Evolutionary conservation across 371 early-diverging fungal species (phyloP).

Genomic region (Apophysomyces elegans): DNA sequence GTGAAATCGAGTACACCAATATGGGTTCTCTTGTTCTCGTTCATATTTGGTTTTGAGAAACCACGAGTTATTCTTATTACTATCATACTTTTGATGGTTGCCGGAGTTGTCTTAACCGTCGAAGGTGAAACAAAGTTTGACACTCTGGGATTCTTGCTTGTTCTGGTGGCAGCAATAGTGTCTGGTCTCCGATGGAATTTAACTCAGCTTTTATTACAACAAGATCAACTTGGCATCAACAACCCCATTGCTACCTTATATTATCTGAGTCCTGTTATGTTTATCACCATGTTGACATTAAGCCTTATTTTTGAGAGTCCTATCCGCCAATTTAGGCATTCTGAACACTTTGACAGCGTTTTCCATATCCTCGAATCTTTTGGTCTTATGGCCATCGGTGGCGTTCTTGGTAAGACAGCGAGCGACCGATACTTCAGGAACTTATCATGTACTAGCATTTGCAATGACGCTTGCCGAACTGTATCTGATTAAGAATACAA

Average conservation of each 20-base stretch:
- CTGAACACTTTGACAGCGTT: conserved; percentile 46
- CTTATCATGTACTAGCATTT: conserved; percentile 60
- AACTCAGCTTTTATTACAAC: conserved; percentile 81
- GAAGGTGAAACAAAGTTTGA: conserved; percentile 80
- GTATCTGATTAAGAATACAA: conserved; percentile 79
- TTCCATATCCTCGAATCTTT: conserved; percentile 46
- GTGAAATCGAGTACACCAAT: conserved; percentile 89
- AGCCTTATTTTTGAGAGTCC: conserved; percentile 68
- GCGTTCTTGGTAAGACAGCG: conserved; percentile 56
- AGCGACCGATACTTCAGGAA: neutral
- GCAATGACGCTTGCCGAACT: conserved; percentile 87
- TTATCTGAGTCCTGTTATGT: conserved; percentile 79
- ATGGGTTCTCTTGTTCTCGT: conserved; percentile 90
- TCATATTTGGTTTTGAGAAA: conserved; percentile 85
- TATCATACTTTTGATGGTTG: conserved; percentile 78
- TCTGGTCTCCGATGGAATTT: conserved; percentile 85
- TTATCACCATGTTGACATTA: conserved; percentile 55
- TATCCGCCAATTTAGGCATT: conserved; percentile 49
- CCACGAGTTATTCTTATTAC: conserved; percentile 64
- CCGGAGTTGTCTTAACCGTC: conserved; percentile 87
- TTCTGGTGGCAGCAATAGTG: conserved; percentile 75
- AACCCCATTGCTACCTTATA: conserved; percentile 85
- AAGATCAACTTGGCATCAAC: conserved; percentile 68
- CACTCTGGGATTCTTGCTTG: conserved; percentile 66
- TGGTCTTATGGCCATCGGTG: conserved; percentile 72